Evolutionary conservation across 1,139 yeast species (phyloP).

Genomic region (Sugiyamaella xylanicola): DNA sequence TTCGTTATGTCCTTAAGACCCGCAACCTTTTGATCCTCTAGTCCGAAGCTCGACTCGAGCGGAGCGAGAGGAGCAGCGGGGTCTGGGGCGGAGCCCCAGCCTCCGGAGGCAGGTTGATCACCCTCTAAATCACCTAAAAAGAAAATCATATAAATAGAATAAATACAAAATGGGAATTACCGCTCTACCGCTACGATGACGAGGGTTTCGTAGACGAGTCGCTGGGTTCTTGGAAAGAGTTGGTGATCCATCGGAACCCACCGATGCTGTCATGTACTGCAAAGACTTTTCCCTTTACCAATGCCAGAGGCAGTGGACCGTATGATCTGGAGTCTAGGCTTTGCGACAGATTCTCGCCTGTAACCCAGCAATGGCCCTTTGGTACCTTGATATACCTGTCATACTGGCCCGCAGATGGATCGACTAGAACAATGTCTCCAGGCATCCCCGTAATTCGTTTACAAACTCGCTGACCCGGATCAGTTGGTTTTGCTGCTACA

Average conservation of each 20-base stretch:
- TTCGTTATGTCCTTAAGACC: too few species aligned
- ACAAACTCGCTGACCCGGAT: constrained; percentile 82
- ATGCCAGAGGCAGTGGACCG: constrained; percentile 83
- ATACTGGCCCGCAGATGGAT: constrained; percentile 51
- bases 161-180: too few species aligned
- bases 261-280: constrained; percentile 48
- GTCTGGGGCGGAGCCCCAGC: neutral
- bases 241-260: constrained; percentile 31
- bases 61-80: neutral
- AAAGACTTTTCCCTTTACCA: constrained; percentile 84
- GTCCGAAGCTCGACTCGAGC: neutral
- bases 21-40: too few species aligned
- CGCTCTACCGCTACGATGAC: too few species aligned
- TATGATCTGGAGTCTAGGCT: constrained; percentile 91
- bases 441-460: constrained; percentile 96
- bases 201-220: too few species aligned
- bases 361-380: constrained; percentile 91
- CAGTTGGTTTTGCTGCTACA: constrained; percentile 88
- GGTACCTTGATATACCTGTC: constrained; percentile 60
- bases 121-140: too few species aligned
- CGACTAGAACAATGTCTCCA: constrained; percentile 79
- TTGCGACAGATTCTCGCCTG: constrained; percentile 88
- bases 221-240: constrained; percentile 17
- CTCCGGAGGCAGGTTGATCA: neutral
- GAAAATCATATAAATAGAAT: too few species aligned